phyloP scores from a whole-genome alignment of 306 rosid species.

The Cucurbita moschata region DNA sequence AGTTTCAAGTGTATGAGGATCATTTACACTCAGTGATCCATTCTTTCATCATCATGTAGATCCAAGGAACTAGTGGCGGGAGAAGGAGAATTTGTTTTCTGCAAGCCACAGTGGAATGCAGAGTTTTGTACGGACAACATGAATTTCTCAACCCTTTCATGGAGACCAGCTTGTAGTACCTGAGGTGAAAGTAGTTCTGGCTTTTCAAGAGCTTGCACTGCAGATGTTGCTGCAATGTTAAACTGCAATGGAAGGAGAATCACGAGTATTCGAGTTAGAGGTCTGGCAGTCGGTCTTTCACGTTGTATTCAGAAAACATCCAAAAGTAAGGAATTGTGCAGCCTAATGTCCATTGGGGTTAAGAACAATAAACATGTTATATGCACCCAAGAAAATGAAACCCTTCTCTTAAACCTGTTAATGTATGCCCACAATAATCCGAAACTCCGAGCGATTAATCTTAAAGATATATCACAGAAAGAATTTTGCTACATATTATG shows the following conservation, averaged over 20 bases:
- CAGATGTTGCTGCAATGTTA: slow-evolving; percentile 19
- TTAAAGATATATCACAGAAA: neutral
- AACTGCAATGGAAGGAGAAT: slow-evolving; percentile 5
- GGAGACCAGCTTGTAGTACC: slow-evolving; percentile 18
- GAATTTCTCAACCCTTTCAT: slow-evolving; percentile 15
- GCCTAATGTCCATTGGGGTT: neutral
- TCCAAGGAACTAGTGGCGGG: neutral
- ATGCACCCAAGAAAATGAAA: neutral
- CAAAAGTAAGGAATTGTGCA: neutral
- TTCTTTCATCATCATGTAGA: neutral
- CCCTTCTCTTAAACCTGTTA: neutral
- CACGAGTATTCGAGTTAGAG: neutral
- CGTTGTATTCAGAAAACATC: neutral
- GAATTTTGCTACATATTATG: neutral
- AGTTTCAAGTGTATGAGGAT: neutral
- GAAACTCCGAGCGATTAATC: neutral
- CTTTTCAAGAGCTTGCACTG: slow-evolving; percentile 25
- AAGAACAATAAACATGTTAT: neutral
- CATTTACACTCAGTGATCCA: neutral
- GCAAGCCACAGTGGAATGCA: slow-evolving; percentile 5
- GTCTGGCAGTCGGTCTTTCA: neutral
- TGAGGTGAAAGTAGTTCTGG: slow-evolving; percentile 22
- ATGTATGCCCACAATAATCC: neutral
- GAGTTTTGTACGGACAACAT: slow-evolving; percentile 6
- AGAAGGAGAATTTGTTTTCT: slow-evolving; percentile 10